Evolutionary conservation across 2,329 filamentous ascomycete species (phyloP).

Genomic region (Colletotrichum ledebouriae): DNA sequence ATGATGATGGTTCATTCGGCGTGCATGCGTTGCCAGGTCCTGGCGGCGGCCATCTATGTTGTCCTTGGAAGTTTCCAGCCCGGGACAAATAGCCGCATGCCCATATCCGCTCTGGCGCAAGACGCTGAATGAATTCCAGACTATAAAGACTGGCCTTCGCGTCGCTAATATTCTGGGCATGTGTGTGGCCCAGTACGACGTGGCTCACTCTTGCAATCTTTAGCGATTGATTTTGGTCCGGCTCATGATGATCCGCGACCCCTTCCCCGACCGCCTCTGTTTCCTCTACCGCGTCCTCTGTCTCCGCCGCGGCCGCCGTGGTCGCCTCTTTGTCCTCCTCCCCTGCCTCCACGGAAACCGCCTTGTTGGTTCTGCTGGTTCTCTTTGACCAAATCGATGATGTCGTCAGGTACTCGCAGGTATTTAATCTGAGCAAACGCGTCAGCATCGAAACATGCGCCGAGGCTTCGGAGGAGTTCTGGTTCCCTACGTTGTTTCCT

Average conservation of each 20-base stretch:
- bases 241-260: slow-evolving; percentile 36
- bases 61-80: background rate
- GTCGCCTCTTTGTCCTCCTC: slow-evolving; percentile 70
- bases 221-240: background rate
- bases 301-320: slow-evolving; percentile 69
- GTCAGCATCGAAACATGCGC: slow-evolving; percentile 38
- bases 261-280: slow-evolving; percentile 37
- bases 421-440: slow-evolving; percentile 89
- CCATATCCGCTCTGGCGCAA: slow-evolving; percentile 6
- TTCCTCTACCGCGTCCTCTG: slow-evolving; percentile 66
- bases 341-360: slow-evolving; percentile 75
- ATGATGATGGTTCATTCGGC: slow-evolving; percentile 26
- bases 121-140: slow-evolving; percentile 1
- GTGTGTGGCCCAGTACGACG: background rate
- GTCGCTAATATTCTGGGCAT: slow-evolving; percentile 1
- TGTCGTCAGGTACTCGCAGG: slow-evolving; percentile 94
- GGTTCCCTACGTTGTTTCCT: slow-evolving; percentile 86
- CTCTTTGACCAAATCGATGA: slow-evolving; percentile 94
- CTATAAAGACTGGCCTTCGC: background rate
- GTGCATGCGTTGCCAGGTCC: slow-evolving; percentile 10
- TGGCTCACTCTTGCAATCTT: slow-evolving; percentile 13
- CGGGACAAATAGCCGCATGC: background rate
- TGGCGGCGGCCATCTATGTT: background rate
- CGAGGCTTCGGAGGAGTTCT: background rate
- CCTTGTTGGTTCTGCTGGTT: slow-evolving; percentile 81